Evolutionary conservation across 2,329 filamentous ascomycete species (phyloP), one percentile per base, ranked within the genome.

Genomic region (Amylocarpus encephaloides): DNA sequence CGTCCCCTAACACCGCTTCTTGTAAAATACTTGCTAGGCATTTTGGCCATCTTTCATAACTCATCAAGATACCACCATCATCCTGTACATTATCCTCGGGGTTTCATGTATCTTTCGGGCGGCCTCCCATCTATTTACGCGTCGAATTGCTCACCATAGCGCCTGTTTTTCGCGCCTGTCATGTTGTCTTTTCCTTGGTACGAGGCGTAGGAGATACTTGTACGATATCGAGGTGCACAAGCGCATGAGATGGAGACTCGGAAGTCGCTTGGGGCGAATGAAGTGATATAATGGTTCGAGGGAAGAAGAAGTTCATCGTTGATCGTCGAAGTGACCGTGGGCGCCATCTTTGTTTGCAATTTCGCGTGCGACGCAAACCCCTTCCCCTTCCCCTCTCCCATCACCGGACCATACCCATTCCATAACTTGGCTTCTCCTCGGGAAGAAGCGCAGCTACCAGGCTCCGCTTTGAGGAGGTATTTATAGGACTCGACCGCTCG

Each of bases 41-140:
- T 42, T 40, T 32, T 15, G 32, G 47, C 53, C 18, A n/a, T 52
- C 38, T 54, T 51, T 54, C 46, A 45, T 49, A 43, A 50, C 46
- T 46, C 50, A 41, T 51, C 42, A 55, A 57, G 57, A 60, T 61
- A 61, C 58, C 56, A 26, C 22, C 22, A 26, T 26, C 22, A 59
- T 50, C 54, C 47, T 60, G 59, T 61, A 56, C 41, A 58, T 43
- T 58, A 58, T 42, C 45, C n/a, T 46, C 47, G 32, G n/a, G 10
- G 15, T 35, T 48, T 51, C 48, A 44, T 26, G 29, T 34, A 26
- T 44, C 38, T 51, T 46, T 30, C 15, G 33, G 12, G 22, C 29
- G 38, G 22, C 33, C 35, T 11, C 40, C 22, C 13, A 26, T 43
- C 12, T 29, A 26, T 22, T 11, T 43, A 11, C 29, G 12, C 22